phyloP scores from a whole-genome alignment of 306 rosid species.

The Acacia melanoxylon region DNA sequence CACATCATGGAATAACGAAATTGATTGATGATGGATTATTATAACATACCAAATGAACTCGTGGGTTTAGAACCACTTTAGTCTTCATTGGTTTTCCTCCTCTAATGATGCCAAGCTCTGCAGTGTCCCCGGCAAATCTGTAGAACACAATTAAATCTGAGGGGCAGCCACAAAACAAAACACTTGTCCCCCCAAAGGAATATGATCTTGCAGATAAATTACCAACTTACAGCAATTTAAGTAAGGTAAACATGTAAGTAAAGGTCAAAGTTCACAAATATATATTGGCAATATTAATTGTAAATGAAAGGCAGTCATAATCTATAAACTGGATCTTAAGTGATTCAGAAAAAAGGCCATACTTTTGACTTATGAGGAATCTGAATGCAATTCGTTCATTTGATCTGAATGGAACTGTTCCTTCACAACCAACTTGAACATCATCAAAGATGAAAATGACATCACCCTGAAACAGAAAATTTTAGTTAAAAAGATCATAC shows the following conservation, averaged over 20 bases:
- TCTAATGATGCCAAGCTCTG: conserved; percentile 88
- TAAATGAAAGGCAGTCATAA: conserved; percentile 5
- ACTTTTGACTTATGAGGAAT: conserved; percentile 96
- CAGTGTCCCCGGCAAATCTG: conserved; percentile 95
- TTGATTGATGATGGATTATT: conserved; percentile 23
- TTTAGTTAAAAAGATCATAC: conserved; percentile 21
- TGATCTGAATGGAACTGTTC: conserved; percentile 91
- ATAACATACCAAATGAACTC: conserved; percentile 79
- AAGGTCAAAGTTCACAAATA: conserved; percentile 21
- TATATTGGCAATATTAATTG: conserved; percentile 5
- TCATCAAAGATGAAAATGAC: conserved; percentile 93
- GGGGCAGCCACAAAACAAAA: conserved; percentile 13
- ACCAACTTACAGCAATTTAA: background rate
- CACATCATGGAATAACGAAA: conserved; percentile 29
- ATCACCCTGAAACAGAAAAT: conserved; percentile 75
- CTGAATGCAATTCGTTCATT: conserved; percentile 94
- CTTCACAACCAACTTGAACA: conserved; percentile 85
- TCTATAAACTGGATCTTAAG: background rate
- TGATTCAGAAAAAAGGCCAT: conserved; percentile 34
- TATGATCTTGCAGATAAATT: background rate
- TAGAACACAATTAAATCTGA: conserved; percentile 26
- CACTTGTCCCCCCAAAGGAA: background rate
- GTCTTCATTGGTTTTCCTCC: conserved; percentile 66
- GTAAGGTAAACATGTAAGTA: background rate
- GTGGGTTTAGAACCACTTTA: conserved; percentile 68